A percentile compares a stretch with the other conserved stretches of the same genome.
Conservation (phyloP, 2,329 filamentous ascomycete species). For the Colletotrichum higginsianum region DNA sequence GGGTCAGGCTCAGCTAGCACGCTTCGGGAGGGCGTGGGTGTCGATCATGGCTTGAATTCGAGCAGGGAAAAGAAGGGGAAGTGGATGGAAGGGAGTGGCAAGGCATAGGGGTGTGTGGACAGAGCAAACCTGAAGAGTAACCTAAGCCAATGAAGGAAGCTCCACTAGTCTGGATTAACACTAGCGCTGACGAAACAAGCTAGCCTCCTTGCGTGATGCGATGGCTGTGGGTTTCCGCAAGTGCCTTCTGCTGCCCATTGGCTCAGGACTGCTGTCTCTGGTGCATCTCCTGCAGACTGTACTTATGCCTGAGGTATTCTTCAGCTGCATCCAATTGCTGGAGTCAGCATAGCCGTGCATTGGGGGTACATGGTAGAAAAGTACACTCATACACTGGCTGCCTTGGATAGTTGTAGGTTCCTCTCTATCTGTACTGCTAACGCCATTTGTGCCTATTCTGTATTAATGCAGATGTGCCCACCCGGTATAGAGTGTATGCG, state of each 20-base stretch:
- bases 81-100: background rate
- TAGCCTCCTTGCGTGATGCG: conserved; percentile 24
- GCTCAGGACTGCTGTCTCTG: background rate
- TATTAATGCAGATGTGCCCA: background rate
- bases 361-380: background rate
- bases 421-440: conserved; percentile 1
- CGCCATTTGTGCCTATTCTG: conserved; percentile 28
- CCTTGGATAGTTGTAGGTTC: background rate
- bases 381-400: conserved; percentile 1
- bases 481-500: background rate
- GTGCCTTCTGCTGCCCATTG: background rate
- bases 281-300: conserved; percentile 29
- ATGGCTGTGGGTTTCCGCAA: too few relatives aligned
- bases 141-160: background rate
- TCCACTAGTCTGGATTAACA: background rate
- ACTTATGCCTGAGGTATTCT: conserved; percentile 38
- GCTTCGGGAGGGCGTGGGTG: conserved; percentile 32
- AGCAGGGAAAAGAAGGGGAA: conserved; percentile 27
- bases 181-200: conserved; percentile 20
- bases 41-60: conserved; percentile 40
- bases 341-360: background rate
- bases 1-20: conserved; percentile 33
- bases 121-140: background rate
- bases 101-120: background rate
- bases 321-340: background rate